Conservation (phyloP, 257 asterid species). For the Lavandula angustifolia region DNA sequence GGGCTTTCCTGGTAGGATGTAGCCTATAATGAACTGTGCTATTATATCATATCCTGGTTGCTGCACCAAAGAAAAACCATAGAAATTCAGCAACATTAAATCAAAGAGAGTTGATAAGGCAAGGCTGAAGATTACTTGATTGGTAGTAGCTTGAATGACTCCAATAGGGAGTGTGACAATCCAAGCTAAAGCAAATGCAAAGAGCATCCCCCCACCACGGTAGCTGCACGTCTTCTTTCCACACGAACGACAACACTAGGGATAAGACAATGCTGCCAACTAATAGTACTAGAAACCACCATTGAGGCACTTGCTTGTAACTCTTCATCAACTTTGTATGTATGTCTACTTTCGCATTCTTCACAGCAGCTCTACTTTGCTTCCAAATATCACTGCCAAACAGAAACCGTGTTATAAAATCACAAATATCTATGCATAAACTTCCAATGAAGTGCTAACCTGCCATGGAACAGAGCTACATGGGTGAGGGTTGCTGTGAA, state of each 20-base stretch:
- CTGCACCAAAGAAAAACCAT: constrained; percentile 42
- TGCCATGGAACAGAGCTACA: constrained; percentile 86
- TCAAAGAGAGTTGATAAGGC: background rate
- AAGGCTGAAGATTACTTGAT: constrained; percentile 51
- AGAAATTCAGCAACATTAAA: background rate
- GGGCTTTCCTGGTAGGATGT: constrained; percentile 88
- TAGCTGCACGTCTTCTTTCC: constrained; percentile 83
- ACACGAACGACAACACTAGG: constrained; percentile 64
- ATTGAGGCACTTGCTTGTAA: constrained; percentile 88
- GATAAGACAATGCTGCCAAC: constrained; percentile 67
- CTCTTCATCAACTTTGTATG: constrained; percentile 80
- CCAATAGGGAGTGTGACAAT: constrained; percentile 89
- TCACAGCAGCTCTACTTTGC: constrained; percentile 75
- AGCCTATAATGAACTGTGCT: constrained; percentile 89
- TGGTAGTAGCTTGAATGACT: constrained; percentile 93
- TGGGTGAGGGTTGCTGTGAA: constrained; percentile 91
- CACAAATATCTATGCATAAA: background rate
- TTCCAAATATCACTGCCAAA: constrained; percentile 77
- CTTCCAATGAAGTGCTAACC: constrained; percentile 46
- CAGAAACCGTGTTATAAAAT: background rate
- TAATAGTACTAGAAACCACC: constrained; percentile 76
- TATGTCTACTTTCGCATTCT: constrained; percentile 62
- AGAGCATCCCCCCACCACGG: constrained; percentile 96
- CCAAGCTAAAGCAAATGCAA: constrained; percentile 82
- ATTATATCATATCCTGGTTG: constrained; percentile 97